Conservation (phyloP, 441 rosid genomes). For the Cnidoscolus chayamansa region DNA sequence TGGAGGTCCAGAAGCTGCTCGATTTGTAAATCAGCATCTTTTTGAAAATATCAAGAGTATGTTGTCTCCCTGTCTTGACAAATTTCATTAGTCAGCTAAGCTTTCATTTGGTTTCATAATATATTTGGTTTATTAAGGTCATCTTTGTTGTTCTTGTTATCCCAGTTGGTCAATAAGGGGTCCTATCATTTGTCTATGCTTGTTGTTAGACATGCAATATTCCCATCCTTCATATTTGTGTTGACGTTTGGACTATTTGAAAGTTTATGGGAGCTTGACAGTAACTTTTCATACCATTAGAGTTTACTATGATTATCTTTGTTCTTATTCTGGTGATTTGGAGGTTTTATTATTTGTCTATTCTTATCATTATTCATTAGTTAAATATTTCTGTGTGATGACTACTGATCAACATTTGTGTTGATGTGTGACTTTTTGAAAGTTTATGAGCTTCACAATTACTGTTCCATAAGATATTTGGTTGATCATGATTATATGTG, state of each 20-base stretch:
- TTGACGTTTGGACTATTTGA: slow-evolving; percentile 2
- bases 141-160: background rate
- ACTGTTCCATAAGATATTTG: background rate
- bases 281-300: background rate
- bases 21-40: slow-evolving; percentile 64
- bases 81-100: background rate
- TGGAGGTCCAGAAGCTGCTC: slow-evolving; percentile 91
- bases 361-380: background rate
- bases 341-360: background rate
- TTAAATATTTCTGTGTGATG: background rate
- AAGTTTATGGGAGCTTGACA: background rate
- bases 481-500: background rate
- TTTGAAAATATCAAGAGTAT: slow-evolving; percentile 64
- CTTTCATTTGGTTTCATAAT: background rate
- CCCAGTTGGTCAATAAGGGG: background rate
- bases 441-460: background rate
- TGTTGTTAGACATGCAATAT: background rate
- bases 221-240: background rate
- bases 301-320: background rate
- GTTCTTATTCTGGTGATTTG: background rate
- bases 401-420: background rate
- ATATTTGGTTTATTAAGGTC: background rate
- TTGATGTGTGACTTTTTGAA: background rate
- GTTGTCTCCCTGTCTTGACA: slow-evolving; percentile 20
- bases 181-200: background rate